Base-by-base conservation (phyloP, 495 filamentous ascomycete species). In the Thermochaetoides thermophila region DNA sequence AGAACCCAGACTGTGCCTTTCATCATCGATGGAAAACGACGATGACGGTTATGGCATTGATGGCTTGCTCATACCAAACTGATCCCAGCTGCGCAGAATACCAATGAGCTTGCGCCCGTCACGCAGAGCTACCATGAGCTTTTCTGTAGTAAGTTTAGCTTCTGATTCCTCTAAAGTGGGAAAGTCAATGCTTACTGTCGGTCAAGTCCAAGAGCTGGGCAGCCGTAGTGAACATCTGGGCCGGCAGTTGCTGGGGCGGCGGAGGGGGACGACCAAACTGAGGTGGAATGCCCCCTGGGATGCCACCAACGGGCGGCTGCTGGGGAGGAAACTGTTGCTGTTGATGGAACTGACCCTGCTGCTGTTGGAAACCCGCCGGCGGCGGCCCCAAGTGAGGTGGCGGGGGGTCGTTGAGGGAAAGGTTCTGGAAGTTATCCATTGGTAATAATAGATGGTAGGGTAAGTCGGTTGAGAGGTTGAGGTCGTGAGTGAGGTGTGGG, bases 221-320 rank as follows among this genome's bases (percentile, higher is more conserved):
- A 27, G 89, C 86, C 3, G 89, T 97, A 11, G 91, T 94, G 63
- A 97, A 97, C 85, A 96, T 95, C 64, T 97, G 83, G 29, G 74
- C 73, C 4, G 75, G 79, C 22, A 84, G 60, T 40, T 75, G 71
- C 43, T 69, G 69, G 25, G 63, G 57, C 20, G 58, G 65, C 15
- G 52, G 59, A 19, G 54, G 37, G 16, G 37, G 57, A 11, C 55
- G 55, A 1, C 56, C 52, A 0, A 54, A 47, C 15, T 30, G 38
- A n/a, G 37, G 50, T 4, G 35, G 48, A 10, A 50, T 45, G 23
- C 43, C 45, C 37, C 34, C 44, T 32, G 29, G 30, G 36, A 31
- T 40, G 44, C 35, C 45, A 22, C 13, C 27, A 12, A 9, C 34
- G 37, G n/a, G n/a, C n/a, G n/a, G n/a, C 10, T 22, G 50, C 34